Conservation (phyloP, 345 rosid species). For the Nephelium lappaceum region DNA sequence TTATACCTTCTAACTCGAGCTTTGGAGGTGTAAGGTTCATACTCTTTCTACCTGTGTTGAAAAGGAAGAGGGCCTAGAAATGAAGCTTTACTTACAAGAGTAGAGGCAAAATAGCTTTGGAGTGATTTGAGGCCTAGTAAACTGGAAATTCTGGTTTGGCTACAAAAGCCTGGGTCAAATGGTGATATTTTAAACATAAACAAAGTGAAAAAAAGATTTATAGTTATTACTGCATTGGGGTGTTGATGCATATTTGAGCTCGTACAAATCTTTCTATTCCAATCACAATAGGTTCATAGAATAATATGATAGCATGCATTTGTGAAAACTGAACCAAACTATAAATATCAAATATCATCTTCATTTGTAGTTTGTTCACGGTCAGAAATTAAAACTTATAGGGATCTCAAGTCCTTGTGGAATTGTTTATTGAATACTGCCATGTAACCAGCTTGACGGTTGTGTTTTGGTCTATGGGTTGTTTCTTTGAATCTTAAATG, state of each 20-base stretch:
- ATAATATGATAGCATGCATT: neutral
- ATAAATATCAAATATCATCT: neutral
- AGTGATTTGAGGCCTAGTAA: too few relatives aligned
- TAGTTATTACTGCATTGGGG: neutral
- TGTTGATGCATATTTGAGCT: neutral
- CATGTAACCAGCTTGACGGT: neutral
- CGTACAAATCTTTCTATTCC: neutral
- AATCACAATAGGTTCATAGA: neutral
- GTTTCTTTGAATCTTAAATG: neutral
- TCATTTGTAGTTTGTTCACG: neutral
- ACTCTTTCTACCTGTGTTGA: neutral
- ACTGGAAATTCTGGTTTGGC: too few relatives aligned
- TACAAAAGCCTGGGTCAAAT: too few relatives aligned
- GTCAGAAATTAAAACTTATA: neutral
- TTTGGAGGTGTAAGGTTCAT: neutral
- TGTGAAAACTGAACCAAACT: conserved; percentile 7
- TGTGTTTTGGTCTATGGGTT: neutral
- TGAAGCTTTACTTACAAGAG: too few relatives aligned
- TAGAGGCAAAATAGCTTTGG: too few relatives aligned
- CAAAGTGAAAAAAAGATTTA: neutral
- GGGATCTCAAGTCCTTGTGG: neutral
- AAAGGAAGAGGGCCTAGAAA: too few relatives aligned
- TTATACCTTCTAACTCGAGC: neutral
- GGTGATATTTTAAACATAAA: neutral
- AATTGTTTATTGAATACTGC: neutral